Conservation (phyloP, 768 basidiomycete species). For the Cystobasidium onofrii region DNA sequence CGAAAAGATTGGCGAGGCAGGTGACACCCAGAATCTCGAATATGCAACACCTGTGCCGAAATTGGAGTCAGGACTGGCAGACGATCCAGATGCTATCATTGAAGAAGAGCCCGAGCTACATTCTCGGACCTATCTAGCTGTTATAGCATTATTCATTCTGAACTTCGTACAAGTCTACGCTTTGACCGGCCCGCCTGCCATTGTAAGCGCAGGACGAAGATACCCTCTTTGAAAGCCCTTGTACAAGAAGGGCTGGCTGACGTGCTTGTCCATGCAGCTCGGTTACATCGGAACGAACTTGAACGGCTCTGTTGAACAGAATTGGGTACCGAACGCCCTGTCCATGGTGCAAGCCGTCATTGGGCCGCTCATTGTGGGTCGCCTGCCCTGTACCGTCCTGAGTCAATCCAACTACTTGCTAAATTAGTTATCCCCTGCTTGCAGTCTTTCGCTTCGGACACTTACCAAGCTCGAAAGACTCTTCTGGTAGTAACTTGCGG, state of each 20-base stretch:
- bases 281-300: neutral
- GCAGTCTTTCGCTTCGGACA: constrained; percentile 9
- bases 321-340: constrained; percentile 12
- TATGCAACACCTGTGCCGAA: neutral
- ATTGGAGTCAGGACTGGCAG: neutral
- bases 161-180: constrained; percentile 18
- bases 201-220: constrained; percentile 1
- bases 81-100: neutral
- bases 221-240: neutral
- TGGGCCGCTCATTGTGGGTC: neutral
- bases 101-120: constrained; percentile 14
- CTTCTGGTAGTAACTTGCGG: neutral
- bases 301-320: neutral
- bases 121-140: neutral
- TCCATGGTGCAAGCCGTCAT: constrained; percentile 6
- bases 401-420: too few species aligned
- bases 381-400: too few species aligned
- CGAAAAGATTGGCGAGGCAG: neutral
- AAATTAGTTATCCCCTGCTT: too few species aligned
- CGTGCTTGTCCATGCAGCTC: neutral
- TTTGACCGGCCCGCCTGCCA: constrained; percentile 9
- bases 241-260: too few species aligned
- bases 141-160: neutral
- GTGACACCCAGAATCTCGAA: neutral
- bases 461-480: neutral